phyloP scores from a whole-genome alignment of 805 yeast genomes.

The Barnettozyma salicaria region DNA sequence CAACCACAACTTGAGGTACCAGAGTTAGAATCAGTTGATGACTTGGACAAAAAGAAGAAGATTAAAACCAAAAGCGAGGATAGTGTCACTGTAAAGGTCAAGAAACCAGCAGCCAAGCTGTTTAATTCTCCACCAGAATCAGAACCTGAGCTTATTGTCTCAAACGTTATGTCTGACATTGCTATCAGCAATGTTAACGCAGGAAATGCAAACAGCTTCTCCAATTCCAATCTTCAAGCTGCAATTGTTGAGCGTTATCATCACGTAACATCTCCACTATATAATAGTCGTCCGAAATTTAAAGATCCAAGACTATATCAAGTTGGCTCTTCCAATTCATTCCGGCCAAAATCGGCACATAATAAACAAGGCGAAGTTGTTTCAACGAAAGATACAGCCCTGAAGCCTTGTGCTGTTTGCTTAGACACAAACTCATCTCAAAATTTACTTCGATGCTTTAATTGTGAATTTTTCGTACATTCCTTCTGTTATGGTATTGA shows the following conservation, averaged over 20 bases:
- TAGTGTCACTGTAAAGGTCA: no score
- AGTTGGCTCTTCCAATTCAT: background rate
- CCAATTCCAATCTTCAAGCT: constrained; percentile 7
- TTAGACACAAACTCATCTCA: constrained; percentile 25
- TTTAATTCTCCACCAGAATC: no score
- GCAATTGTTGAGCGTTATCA: constrained; percentile 16
- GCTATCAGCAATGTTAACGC: background rate
- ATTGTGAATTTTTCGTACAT: constrained; percentile 70
- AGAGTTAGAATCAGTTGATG: no score
- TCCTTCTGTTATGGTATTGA: constrained; percentile 59
- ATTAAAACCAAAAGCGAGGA: no score
- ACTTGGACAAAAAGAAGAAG: no score
- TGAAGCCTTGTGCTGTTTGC: constrained; percentile 52
- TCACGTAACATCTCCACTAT: constrained; percentile 12
- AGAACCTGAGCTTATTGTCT: no score
- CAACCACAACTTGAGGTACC: background rate
- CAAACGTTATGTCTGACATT: background rate
- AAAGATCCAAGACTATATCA: constrained; percentile 8
- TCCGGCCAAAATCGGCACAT: no score
- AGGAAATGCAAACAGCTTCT: no score
- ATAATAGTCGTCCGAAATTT: constrained; percentile 18
- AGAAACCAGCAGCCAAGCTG: no score
- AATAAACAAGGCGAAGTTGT: background rate
- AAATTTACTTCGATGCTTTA: constrained; percentile 47
- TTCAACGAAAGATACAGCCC: background rate